A percentile compares a stretch with the other conserved stretches of the same genome.
Conservation (phyloP, 768 basidiomycete genomes). For the Terana coerulea region DNA sequence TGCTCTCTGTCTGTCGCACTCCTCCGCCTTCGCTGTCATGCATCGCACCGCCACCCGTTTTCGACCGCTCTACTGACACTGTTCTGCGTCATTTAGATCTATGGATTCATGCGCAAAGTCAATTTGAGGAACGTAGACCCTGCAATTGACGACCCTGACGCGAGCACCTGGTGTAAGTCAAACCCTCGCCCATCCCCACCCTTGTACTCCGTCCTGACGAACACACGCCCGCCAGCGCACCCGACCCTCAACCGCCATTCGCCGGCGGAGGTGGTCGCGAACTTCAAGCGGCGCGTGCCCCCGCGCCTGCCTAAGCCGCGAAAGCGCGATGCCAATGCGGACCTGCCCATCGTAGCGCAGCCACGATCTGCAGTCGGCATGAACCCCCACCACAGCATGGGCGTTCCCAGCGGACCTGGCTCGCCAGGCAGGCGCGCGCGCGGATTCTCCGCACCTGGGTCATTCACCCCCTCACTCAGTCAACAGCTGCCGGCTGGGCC, state of each 20-base stretch:
- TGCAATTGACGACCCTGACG: constrained; percentile 93
- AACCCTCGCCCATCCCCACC: constrained; percentile 11
- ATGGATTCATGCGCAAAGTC: constrained; percentile 98
- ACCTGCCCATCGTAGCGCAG: constrained; percentile 66
- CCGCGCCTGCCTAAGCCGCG: constrained; percentile 86
- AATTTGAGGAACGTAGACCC: constrained; percentile 94
- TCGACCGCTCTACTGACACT: not conserved
- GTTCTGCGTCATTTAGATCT: constrained; percentile 60
- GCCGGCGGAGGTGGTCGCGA: constrained; percentile 83
- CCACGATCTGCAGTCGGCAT: constrained; percentile 75
- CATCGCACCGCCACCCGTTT: constrained; percentile 7
- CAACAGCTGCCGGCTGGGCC: constrained; percentile 55
- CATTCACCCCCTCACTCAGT: constrained; percentile 71
- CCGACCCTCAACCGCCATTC: constrained; percentile 90
- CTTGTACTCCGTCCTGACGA: constrained; percentile 10
- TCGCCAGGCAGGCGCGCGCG: constrained; percentile 50
- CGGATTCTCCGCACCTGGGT: constrained; percentile 81
- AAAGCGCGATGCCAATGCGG: constrained; percentile 66
- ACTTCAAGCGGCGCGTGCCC: constrained; percentile 93
- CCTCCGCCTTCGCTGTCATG: constrained; percentile 19
- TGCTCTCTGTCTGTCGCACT: constrained; percentile 29
- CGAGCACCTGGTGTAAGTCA: constrained; percentile 92
- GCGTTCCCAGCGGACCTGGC: constrained; percentile 46
- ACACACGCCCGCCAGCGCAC: constrained; percentile 55
- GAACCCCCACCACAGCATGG: constrained; percentile 60